A percentile compares a stretch with the other conserved stretches of the same genome.
Conservation (phyloP, 164 flowering plant species). For the Hamamelis virginiana region DNA sequence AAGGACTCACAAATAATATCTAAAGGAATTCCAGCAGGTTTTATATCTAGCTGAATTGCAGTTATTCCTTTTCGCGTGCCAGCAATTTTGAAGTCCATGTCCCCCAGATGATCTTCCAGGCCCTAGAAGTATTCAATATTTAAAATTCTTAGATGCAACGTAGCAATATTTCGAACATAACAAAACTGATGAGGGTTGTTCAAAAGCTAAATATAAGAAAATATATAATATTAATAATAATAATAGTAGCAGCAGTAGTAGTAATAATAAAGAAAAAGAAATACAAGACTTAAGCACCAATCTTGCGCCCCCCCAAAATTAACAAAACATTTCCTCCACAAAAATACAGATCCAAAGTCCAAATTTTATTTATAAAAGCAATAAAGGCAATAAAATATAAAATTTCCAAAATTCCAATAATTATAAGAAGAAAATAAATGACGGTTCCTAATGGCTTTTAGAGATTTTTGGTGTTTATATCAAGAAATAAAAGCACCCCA, state of each 20-base stretch:
- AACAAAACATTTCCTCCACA: no score
- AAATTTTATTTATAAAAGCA: neutral
- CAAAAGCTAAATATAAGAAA: neutral
- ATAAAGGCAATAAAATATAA: neutral
- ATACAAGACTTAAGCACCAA: no score
- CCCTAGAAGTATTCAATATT: slow-evolving; percentile 51
- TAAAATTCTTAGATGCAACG: neutral
- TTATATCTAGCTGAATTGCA: slow-evolving; percentile 94
- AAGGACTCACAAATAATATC: slow-evolving; percentile 84
- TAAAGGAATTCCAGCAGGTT: slow-evolving; percentile 97
- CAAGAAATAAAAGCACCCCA: neutral
- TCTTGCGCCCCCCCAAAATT: no score
- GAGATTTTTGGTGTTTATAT: neutral
- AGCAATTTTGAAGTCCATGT: slow-evolving; percentile 98
- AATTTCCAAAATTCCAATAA: neutral
- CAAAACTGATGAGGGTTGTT: neutral
- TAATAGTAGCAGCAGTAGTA: neutral
- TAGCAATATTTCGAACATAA: neutral
- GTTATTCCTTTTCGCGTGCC: slow-evolving; percentile 91
- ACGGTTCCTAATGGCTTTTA: neutral
- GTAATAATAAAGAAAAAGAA: no score
- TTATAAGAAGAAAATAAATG: neutral
- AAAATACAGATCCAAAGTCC: no score
- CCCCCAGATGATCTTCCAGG: slow-evolving; percentile 97
- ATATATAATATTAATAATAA: neutral